These are phyloP conservation scores for Eremothecium coryli DNA, from an alignment of 1,139 yeast genomes.

Conservation along the genomic window DNA sequence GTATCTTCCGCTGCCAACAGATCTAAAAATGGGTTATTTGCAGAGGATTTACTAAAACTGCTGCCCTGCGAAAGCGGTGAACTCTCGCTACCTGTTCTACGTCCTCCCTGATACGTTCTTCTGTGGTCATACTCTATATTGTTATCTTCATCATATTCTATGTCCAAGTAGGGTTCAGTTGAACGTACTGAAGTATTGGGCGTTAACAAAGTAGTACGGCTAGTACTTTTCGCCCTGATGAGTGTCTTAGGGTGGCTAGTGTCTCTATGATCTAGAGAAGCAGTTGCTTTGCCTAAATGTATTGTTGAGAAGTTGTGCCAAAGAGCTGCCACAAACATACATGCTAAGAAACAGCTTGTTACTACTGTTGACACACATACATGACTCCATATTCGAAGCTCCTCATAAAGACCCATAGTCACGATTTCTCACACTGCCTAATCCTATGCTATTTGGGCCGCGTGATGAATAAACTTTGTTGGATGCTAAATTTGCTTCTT, in stretches of 20 bases:
- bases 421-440: no score
- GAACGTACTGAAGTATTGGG: constrained; percentile 16
- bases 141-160: neutral
- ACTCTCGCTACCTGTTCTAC: neutral
- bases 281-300: constrained; percentile 2
- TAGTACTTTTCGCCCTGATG: neutral
- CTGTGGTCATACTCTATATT: neutral
- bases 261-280: constrained; percentile 23
- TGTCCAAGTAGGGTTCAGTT: constrained; percentile 14
- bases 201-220: neutral
- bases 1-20: constrained; percentile 27
- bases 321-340: constrained; percentile 23
- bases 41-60: neutral
- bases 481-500: no score
- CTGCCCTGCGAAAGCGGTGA: neutral
- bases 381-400: constrained; percentile 6
- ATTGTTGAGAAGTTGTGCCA: constrained; percentile 17
- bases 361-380: constrained; percentile 8
- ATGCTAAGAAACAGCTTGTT: constrained; percentile 17
- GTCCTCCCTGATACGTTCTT: neutral
- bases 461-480: no score
- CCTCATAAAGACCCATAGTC: neutral
- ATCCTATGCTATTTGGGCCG: no score
- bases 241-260: constrained; percentile 11
- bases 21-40: constrained; percentile 25